Percentiles rank a stretch among this genome's conserved stretches.
These are phyloP conservation scores for Physcomitrellopsis africana DNA, from an alignment of 225 moss, liverwort and hornwort species.

Conservation along the genomic window DNA sequence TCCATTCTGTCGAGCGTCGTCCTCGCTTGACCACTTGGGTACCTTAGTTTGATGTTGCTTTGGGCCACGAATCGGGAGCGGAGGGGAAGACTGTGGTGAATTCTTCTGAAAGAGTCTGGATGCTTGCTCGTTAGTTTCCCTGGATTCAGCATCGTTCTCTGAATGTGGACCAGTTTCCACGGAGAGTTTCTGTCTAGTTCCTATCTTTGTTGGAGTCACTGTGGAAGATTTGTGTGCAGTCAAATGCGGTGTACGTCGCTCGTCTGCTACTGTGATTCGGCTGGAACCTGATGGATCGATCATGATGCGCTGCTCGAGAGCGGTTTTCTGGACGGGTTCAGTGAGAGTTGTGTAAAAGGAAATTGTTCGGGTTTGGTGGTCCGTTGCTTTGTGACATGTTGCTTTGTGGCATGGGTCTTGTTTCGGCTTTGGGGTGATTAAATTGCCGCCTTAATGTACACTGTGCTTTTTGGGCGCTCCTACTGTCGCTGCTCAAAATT, in stretches of 20 bases:
- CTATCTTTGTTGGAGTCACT: background rate
- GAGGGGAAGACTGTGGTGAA: slow-evolving; percentile 6
- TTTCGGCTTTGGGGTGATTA: background rate
- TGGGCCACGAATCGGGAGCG: background rate
- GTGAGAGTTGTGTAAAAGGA: background rate
- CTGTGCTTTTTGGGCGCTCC: background rate
- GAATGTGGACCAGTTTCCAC: too few species aligned
- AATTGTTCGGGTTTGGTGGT: background rate
- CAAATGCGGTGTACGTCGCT: slow-evolving; percentile 14
- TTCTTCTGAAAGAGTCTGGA: background rate
- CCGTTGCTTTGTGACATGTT: background rate
- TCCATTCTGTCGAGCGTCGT: background rate
- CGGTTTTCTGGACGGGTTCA: slow-evolving; percentile 7
- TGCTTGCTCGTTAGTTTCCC: background rate
- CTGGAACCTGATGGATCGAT: background rate
- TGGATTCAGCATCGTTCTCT: background rate
- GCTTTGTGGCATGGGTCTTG: background rate
- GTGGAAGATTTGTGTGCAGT: background rate
- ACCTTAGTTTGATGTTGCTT: background rate
- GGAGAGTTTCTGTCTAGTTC: background rate
- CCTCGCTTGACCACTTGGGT: too few species aligned
- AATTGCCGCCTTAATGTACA: background rate
- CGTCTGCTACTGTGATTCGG: slow-evolving; percentile 27
- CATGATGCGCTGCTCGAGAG: background rate
- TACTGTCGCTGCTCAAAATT: background rate